Percentiles rank a stretch among this genome's conserved stretches.
These are phyloP conservation scores for Chloris gayana DNA, from an alignment of 176 grass and related monocot species.

Conservation along the genomic window DNA sequence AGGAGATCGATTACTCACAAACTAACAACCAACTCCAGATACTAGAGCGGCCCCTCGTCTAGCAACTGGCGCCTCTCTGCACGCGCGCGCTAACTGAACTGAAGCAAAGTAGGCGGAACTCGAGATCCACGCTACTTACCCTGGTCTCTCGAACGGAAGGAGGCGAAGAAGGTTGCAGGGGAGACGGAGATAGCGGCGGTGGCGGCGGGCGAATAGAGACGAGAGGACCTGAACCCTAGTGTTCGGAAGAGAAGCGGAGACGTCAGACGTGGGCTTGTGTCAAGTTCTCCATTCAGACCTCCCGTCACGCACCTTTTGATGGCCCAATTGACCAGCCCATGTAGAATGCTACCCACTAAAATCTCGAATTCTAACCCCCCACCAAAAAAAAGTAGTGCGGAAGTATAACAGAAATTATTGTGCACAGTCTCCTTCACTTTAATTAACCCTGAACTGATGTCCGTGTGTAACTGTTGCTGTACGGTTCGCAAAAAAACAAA, in stretches of 20 bases:
- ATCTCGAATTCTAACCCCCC: too few species aligned
- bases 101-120: not conserved
- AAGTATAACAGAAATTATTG: too few species aligned
- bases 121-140: not conserved
- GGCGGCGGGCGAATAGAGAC: conserved; percentile 20
- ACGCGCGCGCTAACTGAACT: not conserved
- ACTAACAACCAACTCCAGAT: too few species aligned
- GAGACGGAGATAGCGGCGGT: not conserved
- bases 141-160: not conserved
- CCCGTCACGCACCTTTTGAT: not conserved
- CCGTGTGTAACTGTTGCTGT: too few species aligned
- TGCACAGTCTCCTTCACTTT: too few species aligned
- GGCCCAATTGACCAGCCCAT: not conserved
- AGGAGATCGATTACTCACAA: too few species aligned
- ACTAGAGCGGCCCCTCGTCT: too few species aligned
- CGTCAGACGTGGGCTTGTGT: not conserved
- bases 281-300: not conserved
- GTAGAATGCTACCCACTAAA: not conserved
- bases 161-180: not conserved
- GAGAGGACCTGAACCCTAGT: conserved; percentile 33
- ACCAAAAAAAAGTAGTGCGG: too few species aligned
- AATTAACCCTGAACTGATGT: too few species aligned
- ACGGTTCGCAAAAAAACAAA: too few species aligned
- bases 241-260: not conserved
- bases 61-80: not conserved